phyloP scores from a whole-genome alignment of 345 rosid species.

The Eucalyptus pauciflora region DNA sequence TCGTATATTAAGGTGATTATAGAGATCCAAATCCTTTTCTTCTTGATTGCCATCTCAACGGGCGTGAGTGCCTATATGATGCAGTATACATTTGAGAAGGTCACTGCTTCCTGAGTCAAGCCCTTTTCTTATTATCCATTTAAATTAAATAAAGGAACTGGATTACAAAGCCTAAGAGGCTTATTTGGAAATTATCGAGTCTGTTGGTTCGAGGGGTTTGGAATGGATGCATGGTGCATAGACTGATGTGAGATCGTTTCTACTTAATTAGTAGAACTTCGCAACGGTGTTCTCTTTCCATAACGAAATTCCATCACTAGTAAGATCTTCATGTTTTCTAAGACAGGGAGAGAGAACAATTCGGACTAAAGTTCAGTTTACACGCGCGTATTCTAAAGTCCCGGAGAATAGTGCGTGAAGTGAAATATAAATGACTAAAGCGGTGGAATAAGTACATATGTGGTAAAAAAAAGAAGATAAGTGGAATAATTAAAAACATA shows the following conservation, averaged over 20 bases:
- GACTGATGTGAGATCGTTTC: background rate
- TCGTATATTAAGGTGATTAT: background rate
- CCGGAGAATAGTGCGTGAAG: too few species aligned
- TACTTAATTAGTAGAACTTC: background rate
- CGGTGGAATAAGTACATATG: too few species aligned
- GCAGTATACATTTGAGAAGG: background rate
- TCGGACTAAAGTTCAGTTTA: too few species aligned
- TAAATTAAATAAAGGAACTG: background rate
- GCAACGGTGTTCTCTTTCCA: background rate
- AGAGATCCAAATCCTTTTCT: background rate
- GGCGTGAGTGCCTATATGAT: background rate
- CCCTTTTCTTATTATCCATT: background rate
- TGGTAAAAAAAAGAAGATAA: too few species aligned
- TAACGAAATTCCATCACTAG: background rate
- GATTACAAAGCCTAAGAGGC: background rate
- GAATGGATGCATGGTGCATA: background rate
- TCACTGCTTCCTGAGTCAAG: background rate
- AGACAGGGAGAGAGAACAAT: too few species aligned
- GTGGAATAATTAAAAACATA: too few species aligned
- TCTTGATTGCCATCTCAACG: background rate
- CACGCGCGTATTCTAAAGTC: too few species aligned
- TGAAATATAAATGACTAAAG: too few species aligned
- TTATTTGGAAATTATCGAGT: background rate
- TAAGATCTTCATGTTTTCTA: background rate
- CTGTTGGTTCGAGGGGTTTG: background rate